Conservation (phyloP, 805 yeast genomes). For the Spathaspora boniae region DNA sequence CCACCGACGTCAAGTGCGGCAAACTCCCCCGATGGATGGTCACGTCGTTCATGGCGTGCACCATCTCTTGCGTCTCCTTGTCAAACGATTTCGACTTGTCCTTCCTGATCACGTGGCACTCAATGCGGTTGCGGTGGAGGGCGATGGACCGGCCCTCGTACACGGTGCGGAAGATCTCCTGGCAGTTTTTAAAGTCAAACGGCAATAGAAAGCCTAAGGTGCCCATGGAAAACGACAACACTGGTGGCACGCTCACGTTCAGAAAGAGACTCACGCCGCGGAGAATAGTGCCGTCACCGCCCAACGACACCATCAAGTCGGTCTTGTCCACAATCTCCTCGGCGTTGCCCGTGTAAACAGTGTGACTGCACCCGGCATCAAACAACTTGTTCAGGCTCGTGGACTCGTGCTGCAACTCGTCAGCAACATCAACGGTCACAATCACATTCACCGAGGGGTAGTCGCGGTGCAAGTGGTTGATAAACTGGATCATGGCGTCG, state of each 20-base stretch:
- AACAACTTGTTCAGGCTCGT: constrained; percentile 24
- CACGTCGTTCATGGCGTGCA: constrained; percentile 91
- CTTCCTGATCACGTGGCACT: constrained; percentile 56
- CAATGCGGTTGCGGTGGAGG: constrained; percentile 72
- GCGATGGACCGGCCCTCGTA: constrained; percentile 68
- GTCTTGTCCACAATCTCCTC: constrained; percentile 61
- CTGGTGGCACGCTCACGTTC: constrained; percentile 78
- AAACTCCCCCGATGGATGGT: constrained; percentile 83
- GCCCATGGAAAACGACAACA: constrained; percentile 83
- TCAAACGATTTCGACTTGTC: constrained; percentile 12
- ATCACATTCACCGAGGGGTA: constrained; percentile 76
- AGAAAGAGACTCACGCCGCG: constrained; percentile 80
- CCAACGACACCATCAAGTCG: constrained; percentile 80
- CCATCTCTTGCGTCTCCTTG: constrained; percentile 21
- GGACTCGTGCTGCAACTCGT: constrained; percentile 49
- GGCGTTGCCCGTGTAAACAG: constrained; percentile 55
- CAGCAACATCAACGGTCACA: constrained; percentile 70
- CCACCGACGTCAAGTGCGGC: constrained; percentile 81
- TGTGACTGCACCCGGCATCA: constrained; percentile 10
- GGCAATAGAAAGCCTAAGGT: constrained; percentile 89
- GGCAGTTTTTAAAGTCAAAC: constrained; percentile 66
- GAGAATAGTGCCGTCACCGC: constrained; percentile 95
- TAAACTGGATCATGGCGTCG: constrained; percentile 62
- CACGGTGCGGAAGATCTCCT: constrained; percentile 60
- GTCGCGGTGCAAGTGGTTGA: constrained; percentile 53